phyloP scores from a whole-genome alignment of 2,329 filamentous ascomycete genomes.

The Fonsecaea pugnacius region DNA sequence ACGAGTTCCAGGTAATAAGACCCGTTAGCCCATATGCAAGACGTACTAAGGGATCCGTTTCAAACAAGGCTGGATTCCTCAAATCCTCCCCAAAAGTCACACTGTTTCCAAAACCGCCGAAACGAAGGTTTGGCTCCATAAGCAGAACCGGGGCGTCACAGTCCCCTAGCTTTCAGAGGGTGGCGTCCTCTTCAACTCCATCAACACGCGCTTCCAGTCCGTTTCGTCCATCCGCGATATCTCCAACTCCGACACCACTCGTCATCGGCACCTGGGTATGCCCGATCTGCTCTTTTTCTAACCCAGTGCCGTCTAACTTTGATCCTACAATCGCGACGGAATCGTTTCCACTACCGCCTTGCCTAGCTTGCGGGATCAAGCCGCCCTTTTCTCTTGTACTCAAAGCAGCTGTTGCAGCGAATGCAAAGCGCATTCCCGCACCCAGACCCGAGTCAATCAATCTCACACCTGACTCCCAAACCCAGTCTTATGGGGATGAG shows the following conservation, averaged over 20 bases:
- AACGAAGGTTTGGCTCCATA: constrained; percentile 62
- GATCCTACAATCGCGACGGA: constrained; percentile 80
- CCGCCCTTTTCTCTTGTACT: constrained; percentile 80
- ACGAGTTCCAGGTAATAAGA: constrained; percentile 77
- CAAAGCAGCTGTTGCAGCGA: constrained; percentile 82
- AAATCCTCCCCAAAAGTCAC: constrained; percentile 96
- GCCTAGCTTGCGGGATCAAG: constrained; percentile 91
- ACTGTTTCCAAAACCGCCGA: constrained; percentile 78
- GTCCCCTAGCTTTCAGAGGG: constrained; percentile 30
- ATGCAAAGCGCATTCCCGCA: constrained; percentile 52
- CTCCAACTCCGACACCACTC: constrained; percentile 45
- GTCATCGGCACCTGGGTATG: constrained; percentile 82
- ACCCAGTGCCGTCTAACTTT: constrained; percentile 90
- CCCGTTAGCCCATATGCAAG: constrained; percentile 5
- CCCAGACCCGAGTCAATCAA: constrained; percentile 7
- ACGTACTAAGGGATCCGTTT: constrained; percentile 30
- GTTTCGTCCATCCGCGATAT: constrained; percentile 43
- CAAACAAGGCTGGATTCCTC: constrained; percentile 81
- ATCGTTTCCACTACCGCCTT: constrained; percentile 81
- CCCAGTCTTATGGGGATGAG: constrained; percentile 16
- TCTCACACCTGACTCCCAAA: neutral
- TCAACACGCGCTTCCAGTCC: constrained; percentile 41
- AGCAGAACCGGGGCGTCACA: constrained; percentile 52
- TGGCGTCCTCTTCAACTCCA: constrained; percentile 40
- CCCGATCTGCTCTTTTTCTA: constrained; percentile 93